These are phyloP conservation scores for Coemansia sp. DNA, from an alignment of 192 early-diverging fungal genomes.

Conservation along the genomic window DNA sequence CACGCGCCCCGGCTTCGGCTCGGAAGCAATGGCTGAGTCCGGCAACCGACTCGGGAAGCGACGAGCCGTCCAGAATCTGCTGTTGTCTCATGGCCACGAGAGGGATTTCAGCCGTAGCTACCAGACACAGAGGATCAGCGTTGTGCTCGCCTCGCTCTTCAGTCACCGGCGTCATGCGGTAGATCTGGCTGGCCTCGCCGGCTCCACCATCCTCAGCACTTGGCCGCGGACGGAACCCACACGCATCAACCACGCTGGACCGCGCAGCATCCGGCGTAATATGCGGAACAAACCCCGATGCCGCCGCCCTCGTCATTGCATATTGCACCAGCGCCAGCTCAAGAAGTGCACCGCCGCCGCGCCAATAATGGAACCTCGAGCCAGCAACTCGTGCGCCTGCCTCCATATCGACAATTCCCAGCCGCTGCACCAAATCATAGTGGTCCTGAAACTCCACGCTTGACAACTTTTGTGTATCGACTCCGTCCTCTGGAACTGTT, in stretches of 20 bases:
- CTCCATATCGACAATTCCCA: slow-evolving; percentile 80
- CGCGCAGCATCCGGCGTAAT: slow-evolving; percentile 82
- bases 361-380: slow-evolving; percentile 82
- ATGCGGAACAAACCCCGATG: slow-evolving; percentile 73
- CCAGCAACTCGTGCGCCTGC: slow-evolving; percentile 79
- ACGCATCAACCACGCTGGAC: slow-evolving; percentile 75
- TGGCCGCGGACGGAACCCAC: slow-evolving; percentile 84
- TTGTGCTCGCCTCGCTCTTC: slow-evolving; percentile 20
- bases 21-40: slow-evolving; percentile 87
- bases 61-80: slow-evolving; percentile 57
- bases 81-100: slow-evolving; percentile 81
- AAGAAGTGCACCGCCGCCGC: slow-evolving; percentile 80
- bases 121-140: slow-evolving; percentile 65
- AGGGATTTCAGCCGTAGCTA: slow-evolving; percentile 91
- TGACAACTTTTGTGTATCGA: slow-evolving; percentile 6
- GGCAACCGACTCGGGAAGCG: slow-evolving; percentile 73
- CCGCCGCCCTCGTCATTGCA: slow-evolving; percentile 72
- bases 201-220: slow-evolving; percentile 4
- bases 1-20: slow-evolving; percentile 85
- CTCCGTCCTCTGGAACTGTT: slow-evolving; percentile 21
- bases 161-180: slow-evolving; percentile 60
- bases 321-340: slow-evolving; percentile 88
- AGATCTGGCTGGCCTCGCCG: slow-evolving; percentile 82
- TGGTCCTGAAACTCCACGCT: slow-evolving; percentile 61
- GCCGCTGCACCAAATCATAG: slow-evolving; percentile 61